These are phyloP conservation scores for Verticillium dahliae DNA, from an alignment of 2,329 filamentous ascomycete genomes.

Conservation along the genomic window DNA sequence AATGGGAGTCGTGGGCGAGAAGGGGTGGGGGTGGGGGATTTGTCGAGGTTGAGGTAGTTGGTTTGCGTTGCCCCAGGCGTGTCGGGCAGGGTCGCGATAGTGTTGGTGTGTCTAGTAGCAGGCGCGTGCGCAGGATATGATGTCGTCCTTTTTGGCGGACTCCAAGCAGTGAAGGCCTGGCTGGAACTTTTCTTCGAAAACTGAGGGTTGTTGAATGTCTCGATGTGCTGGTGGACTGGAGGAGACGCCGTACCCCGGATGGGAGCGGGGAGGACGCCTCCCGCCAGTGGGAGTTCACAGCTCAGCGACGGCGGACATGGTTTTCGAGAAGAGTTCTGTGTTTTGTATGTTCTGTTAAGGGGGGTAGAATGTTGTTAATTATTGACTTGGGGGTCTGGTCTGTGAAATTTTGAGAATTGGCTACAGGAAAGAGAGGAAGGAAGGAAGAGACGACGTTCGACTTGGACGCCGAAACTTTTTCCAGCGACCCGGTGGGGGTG, in stretches of 20 bases:
- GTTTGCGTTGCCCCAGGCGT: conserved; percentile 1
- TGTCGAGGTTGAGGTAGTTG: background rate
- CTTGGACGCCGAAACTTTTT: conserved; percentile 13
- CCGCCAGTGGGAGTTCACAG: conserved; percentile 86
- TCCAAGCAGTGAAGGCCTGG: conserved; percentile 44
- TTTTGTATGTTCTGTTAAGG: conserved; percentile 26
- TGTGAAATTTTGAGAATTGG: conserved; percentile 23
- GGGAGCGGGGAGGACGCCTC: conserved; percentile 37
- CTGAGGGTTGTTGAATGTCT: conserved; percentile 49
- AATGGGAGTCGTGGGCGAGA: too few species aligned
- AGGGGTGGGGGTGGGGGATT: background rate
- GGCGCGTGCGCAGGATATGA: background rate
- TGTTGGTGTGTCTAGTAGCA: conserved; percentile 1
- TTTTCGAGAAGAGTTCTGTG: conserved; percentile 62
- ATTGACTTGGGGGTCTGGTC: conserved; percentile 62
- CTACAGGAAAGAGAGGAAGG: conserved; percentile 19
- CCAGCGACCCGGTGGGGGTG: background rate
- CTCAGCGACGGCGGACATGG: conserved; percentile 77
- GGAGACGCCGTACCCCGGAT: conserved; percentile 40
- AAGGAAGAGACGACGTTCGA: background rate
- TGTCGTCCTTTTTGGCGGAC: background rate
- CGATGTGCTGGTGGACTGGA: conserved; percentile 84
- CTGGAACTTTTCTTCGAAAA: conserved; percentile 60
- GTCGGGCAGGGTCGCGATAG: background rate
- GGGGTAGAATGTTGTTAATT: conserved; percentile 21